Evolutionary conservation across 2,329 filamentous ascomycete genomes (phyloP), one percentile per base, ranked within the genome.

Genomic region (Rhinocladiella similis): DNA sequence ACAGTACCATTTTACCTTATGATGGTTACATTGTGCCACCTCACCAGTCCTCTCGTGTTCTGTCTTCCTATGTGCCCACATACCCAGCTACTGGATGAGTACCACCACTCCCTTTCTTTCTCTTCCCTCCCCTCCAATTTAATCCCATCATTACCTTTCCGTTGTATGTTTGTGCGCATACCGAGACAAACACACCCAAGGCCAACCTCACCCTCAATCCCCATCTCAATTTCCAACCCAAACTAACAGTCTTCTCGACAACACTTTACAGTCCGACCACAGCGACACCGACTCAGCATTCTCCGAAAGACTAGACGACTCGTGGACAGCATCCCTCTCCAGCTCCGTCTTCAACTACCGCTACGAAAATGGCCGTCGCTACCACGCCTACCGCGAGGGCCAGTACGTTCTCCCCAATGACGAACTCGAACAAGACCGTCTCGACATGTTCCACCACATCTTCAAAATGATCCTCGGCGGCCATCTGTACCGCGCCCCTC

Each of bases 311-410:
- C 10, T 27, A 5, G 38, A 41, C 3, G 38, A 18, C 46, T 19
- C 46, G 22, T 29, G 20, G 29, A 48, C 22, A 25, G 16, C 49
- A 4, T 51, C 49, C 9, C 20, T 51, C n/a, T 18, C 49, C 4
- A 51, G 38, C 14, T 51, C 49, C 3, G 65, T 71, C 45, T 63
- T 62, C 38, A 62, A 68, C 52, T 69, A 70, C 45, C 61, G 60
- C 10, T 65, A 66, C 47, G 68, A 71, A 47, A 66, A 68, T 52
- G 69, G 68, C 7, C 64, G 69, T 9, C 60, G 67, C 18, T 71
- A 70, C 46, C 68, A 70, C 51, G 61, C 68, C 14, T 70, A 66
- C 43, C 63, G 67, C 22, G 65, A 67, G 45, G 68, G 69, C 5
- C 35, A 50, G 16, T 61, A 58, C 51, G 18, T 59, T 10, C 47